These are phyloP conservation scores for Arabidopsis lyrata DNA, from an alignment of 441 rosid species.

Conservation along the genomic window DNA sequence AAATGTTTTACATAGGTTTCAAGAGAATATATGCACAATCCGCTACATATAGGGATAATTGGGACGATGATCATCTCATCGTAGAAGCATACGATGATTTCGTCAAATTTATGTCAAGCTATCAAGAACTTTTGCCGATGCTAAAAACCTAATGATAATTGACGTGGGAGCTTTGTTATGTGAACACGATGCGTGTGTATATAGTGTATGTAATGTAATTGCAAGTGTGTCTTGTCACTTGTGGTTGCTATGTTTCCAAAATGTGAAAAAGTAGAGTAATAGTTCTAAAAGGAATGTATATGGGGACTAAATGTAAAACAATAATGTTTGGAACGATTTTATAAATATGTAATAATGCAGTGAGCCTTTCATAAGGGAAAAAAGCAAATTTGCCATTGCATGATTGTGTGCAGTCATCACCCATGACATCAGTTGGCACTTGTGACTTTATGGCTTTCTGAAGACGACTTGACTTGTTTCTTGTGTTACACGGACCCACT, in stretches of 20 bases:
- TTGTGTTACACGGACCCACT: background rate
- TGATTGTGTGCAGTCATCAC: constrained; percentile 34
- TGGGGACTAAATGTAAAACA: constrained; percentile 9
- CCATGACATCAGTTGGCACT: constrained; percentile 30
- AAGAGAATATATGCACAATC: constrained; percentile 41
- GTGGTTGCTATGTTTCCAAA: background rate
- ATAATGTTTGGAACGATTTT: background rate
- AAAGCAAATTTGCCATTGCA: constrained; percentile 29
- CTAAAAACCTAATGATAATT: constrained; percentile 38
- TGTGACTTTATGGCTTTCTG: background rate
- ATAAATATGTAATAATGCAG: background rate
- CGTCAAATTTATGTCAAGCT: constrained; percentile 38
- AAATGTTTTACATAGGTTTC: constrained; percentile 47
- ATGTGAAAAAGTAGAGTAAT: constrained; percentile 7
- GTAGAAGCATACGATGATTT: constrained; percentile 53
- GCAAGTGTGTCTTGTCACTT: constrained; percentile 15
- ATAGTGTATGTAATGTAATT: constrained; percentile 10
- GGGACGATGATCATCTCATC: constrained; percentile 69
- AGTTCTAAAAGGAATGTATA: constrained; percentile 5
- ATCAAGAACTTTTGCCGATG: constrained; percentile 41
- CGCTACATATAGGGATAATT: constrained; percentile 68
- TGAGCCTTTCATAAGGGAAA: background rate
- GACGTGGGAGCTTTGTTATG: constrained; percentile 4
- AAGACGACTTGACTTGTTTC: constrained; percentile 16
- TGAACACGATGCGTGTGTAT: background rate